Evolutionary conservation across 2,329 filamentous ascomycete species (phyloP).

Genomic region (Akanthomyces lecanii): DNA sequence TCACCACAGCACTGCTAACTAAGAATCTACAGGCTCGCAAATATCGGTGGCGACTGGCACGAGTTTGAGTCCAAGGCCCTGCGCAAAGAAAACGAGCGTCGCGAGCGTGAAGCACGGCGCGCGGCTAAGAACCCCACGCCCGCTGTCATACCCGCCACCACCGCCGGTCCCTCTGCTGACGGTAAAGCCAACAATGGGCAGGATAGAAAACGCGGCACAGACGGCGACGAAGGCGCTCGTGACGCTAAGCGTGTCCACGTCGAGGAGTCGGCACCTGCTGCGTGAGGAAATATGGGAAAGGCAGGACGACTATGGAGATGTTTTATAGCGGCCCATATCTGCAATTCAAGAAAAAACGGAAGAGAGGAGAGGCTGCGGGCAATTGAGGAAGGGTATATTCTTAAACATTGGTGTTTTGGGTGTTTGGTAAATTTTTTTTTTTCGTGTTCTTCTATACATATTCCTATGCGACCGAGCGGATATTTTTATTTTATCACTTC

Average conservation of each 20-base stretch:
- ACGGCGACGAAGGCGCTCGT: slow-evolving; percentile 28
- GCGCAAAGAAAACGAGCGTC: slow-evolving; percentile 79
- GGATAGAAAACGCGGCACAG: slow-evolving; percentile 39
- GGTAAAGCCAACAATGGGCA: slow-evolving; percentile 26
- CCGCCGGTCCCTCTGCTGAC: neutral
- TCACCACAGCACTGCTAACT: slow-evolving; percentile 27
- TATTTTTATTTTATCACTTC: neutral
- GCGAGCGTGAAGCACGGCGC: slow-evolving; percentile 49
- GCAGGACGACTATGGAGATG: neutral
- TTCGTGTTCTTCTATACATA: neutral
- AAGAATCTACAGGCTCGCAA: slow-evolving; percentile 54
- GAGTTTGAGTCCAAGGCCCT: slow-evolving; percentile 97
- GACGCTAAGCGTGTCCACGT: slow-evolving; percentile 30
- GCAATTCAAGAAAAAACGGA: neutral
- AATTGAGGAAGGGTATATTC: neutral
- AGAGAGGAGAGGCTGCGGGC: neutral
- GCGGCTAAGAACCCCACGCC: slow-evolving; percentile 31
- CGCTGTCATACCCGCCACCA: slow-evolving; percentile 22
- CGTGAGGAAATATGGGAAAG: neutral
- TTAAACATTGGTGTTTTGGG: neutral
- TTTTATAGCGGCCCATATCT: neutral
- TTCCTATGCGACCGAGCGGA: neutral
- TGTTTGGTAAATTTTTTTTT: neutral
- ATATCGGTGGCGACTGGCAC: slow-evolving; percentile 92
- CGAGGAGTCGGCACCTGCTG: neutral